A percentile compares a stretch with the other conserved stretches of the same genome.
Conservation (phyloP, 176 grass and related monocot genomes). For the Triticum turgidum region DNA sequence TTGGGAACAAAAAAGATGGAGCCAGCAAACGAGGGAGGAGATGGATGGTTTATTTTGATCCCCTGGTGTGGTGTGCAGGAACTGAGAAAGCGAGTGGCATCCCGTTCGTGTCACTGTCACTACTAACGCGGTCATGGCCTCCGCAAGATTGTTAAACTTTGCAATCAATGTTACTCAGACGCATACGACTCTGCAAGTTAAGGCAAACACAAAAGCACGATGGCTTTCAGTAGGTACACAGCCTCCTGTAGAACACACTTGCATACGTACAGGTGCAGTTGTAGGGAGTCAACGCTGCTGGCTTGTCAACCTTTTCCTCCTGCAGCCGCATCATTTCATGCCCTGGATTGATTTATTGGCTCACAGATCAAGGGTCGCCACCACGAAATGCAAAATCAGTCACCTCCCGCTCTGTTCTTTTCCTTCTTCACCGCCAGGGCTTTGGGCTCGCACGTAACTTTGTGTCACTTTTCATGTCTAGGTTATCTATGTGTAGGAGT, state of each 20-base stretch:
- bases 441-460: background rate
- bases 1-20: constrained; percentile 20
- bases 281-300: background rate
- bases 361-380: background rate
- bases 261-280: background rate
- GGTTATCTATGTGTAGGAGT: background rate
- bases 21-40: background rate
- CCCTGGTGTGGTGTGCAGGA: background rate
- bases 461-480: constrained; percentile 11
- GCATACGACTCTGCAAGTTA: background rate
- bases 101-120: background rate
- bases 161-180: background rate
- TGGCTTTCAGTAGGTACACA: background rate
- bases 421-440: background rate
- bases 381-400: constrained; percentile 10
- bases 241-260: background rate
- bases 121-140: background rate
- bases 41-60: background rate
- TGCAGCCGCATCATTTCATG: background rate
- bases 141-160: no score
- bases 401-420: background rate
- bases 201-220: background rate
- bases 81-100: background rate
- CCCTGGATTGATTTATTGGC: constrained; percentile 6
- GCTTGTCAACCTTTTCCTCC: constrained; percentile 24